Evolutionary conservation across 2,329 filamentous ascomycete species (phyloP), one percentile per base, ranked within the genome.

Genomic region (Ophiostoma ulmi): DNA sequence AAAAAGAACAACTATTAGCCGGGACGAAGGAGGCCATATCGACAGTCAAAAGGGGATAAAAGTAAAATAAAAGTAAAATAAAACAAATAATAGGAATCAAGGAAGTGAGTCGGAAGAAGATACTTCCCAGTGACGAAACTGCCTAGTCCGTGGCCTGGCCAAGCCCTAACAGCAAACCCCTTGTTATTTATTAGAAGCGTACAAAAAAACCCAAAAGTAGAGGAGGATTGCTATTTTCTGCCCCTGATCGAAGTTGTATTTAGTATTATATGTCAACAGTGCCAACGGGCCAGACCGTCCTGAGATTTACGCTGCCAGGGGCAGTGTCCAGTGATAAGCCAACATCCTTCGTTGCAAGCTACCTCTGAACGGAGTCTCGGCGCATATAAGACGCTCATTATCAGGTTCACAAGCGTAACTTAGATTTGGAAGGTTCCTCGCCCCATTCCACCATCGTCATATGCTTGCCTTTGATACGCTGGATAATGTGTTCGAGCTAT

Each of bases 231-330:
- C 52, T 58, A 58, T 58, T 58, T 58, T 10, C 52, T 58, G n/a
- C 22, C 7, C 3, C 22, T 31, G 52, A 10, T 44, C 10, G n/a
- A 26, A 22, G 52, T 26, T 58, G 52, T 22, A 58, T 48, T 48
- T 17, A 8, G 52, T 58, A 20, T 6, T 58, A 20, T 6, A 3
- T 58, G 52, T 8, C 52, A 58, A 22, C 52, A 58, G 52, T 58
- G 52, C 48, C n/a, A 26, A 58, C 52, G 52, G 52, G n/a, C 52
- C 52, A 58, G n/a, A 58, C 52, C 52, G 52, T 58, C 52, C 44
- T 55, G 48, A 58, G 52, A 58, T 58, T 31, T 20, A 48, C 44
- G 44, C 44, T 48, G 44, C 44, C 44, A 48, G 14, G 44, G 17
- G 44, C 44, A 17, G 44, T 8, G 44, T 48, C 44, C 44, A 48